Base-by-base conservation (phyloP, 2,329 filamentous ascomycete genomes). In the Pseudocercospora fuligena region DNA sequence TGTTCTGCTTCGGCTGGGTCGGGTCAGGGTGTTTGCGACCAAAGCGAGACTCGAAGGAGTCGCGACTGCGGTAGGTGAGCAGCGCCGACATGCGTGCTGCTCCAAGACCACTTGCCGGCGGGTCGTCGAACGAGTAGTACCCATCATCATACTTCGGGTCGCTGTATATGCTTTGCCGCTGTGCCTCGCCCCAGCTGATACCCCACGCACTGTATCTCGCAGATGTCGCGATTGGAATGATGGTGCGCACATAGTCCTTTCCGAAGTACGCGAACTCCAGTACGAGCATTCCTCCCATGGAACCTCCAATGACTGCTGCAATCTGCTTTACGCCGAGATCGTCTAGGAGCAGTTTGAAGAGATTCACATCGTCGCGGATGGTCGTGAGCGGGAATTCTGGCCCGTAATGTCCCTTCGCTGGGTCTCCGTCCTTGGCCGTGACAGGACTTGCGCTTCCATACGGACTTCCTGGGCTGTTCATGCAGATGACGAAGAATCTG, bases 111-210 rank as follows among this genome's bases (percentile, higher is more conserved):
- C 93, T 91, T 0, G 89, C 84, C 0, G 95, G 95, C 36, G 94
- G 94, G 73, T 98, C 93, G 33, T 91, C 86, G 74, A 95, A 96
- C 0, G 88, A 76, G 78, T 98, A 99, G 81, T 97, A 98, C 53
- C 95, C 95, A 75, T 98, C 94, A 69, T 97, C 93, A 79, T 99
- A 99, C 82, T 97, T 98, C 33, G 95, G 95, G 78, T 99, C 95
- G 46, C 93, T 94, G 81, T 98, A 99, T 78, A 99, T 98, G 85
- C 91, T 94, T 81, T 95, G 92, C 60, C 92, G 86, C 78, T 96
- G 92, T 3, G 92, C 92, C 78, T 95, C 92, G 49, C 92, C 92
- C 92, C 92, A 96, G 80, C 91, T 94, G 75, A 95, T 96, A 25
- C 92, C 90, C 92, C 92, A 96, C 5, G 92, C 92, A 74, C 92